Base-by-base conservation (phyloP, 169 alveolate species). In the Theileria orientalis region DNA sequence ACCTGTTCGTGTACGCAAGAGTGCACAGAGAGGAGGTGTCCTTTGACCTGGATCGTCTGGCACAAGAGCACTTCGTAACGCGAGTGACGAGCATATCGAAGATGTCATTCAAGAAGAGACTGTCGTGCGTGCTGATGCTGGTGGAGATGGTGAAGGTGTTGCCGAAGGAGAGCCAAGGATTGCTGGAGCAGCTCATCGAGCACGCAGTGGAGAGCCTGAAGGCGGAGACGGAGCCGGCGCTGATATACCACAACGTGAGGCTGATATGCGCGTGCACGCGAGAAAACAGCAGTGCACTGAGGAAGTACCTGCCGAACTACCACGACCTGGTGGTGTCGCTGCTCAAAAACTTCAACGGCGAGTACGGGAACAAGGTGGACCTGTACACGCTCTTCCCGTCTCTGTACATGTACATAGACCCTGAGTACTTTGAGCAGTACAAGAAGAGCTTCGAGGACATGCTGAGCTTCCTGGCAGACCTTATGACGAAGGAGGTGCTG, bases 191-290 rank as follows among this genome's bases (percentile, higher is more conserved):
- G 16, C 13, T 56, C 1, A 44, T 77, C 61, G 14, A 46, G 19
- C 49, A 64, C 29, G 72, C 67, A 0, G 41, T 44, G 61, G 35
- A 54, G 14, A 25, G 74, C 9, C 47, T 69, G 32, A 16, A 37
- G 27, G 68, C 19, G 40, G 68, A 72, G n/a, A 69, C 68, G 33
- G 86, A 77, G 23, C 56, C 79, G 0, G 30, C 41, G 19, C 42
- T 77, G 9, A 49, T 61, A 14, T 62, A 59, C 62, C 79, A 77
- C n/a, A 51, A 35, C n/a, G 61, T 77, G 2, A 16, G 79, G 21
- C 57, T 77, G 33, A 46, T 77, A 47, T 77, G 83, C 23, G 79
- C 82, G 25, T 77, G 86, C 57, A 57, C 82, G 37, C 21, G 82
- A 44, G 68, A 69, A 59, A 77, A 77, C 47, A 59, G 63, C 30